phyloP scores from a whole-genome alignment of 805 yeast genomes.

The Candida koratica region DNA sequence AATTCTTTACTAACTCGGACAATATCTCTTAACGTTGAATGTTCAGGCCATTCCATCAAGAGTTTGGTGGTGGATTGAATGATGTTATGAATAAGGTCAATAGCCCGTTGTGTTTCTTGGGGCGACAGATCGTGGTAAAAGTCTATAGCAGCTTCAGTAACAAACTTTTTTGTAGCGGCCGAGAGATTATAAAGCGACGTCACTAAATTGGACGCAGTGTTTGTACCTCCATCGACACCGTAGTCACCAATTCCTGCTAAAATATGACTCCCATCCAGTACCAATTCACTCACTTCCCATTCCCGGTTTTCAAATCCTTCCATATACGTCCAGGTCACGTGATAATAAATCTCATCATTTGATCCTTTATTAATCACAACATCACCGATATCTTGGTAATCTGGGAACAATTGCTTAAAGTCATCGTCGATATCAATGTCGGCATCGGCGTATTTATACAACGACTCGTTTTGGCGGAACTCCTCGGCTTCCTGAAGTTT shows the following conservation, averaged over 20 bases:
- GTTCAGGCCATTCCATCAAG: slow-evolving; percentile 85
- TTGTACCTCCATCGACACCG: slow-evolving; percentile 3
- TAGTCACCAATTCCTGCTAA: neutral
- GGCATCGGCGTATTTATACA: slow-evolving; percentile 63
- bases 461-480: slow-evolving; percentile 53
- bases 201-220: slow-evolving; percentile 6
- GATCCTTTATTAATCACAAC: slow-evolving; percentile 19
- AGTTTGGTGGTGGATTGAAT: slow-evolving; percentile 37
- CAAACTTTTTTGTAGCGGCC: slow-evolving; percentile 11
- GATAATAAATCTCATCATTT: slow-evolving; percentile 45
- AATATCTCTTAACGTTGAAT: slow-evolving; percentile 77
- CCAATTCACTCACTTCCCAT: slow-evolving; percentile 22
- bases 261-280: slow-evolving; percentile 37
- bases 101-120: slow-evolving; percentile 59
- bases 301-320: slow-evolving; percentile 29
- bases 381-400: slow-evolving; percentile 65
- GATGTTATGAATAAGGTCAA: slow-evolving; percentile 37
- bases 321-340: slow-evolving; percentile 49
- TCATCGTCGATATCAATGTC: slow-evolving; percentile 74
- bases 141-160: slow-evolving; percentile 29
- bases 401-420: slow-evolving; percentile 79
- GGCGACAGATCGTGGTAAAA: slow-evolving; percentile 63
- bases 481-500: slow-evolving; percentile 63
- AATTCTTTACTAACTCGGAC: slow-evolving; percentile 63
- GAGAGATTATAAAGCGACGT: slow-evolving; percentile 14